Conservation (phyloP, 2,329 filamentous ascomycete species). For the Domatiomyces catenatus region DNA sequence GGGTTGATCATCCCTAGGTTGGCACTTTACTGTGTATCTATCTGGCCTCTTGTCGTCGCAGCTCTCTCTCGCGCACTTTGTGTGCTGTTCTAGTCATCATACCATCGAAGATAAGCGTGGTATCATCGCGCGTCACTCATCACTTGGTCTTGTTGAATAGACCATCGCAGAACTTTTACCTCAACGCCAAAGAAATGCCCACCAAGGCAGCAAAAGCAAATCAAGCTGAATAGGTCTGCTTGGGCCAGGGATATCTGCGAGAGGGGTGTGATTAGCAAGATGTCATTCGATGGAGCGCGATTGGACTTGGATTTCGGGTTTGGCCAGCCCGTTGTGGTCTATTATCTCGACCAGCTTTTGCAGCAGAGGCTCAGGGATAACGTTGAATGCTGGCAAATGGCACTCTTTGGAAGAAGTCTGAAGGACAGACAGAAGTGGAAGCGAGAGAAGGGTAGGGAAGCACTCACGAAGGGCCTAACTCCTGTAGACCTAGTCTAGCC, state of each 20-base stretch:
- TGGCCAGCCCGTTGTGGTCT: background rate
- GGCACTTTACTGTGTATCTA: background rate
- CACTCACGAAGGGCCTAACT: slow-evolving; percentile 82
- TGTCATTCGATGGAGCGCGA: background rate
- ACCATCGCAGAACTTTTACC: slow-evolving; percentile 6
- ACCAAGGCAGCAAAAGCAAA: background rate
- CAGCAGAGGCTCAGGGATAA: background rate
- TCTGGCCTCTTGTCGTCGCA: slow-evolving; percentile 1
- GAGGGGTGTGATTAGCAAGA: slow-evolving; percentile 2
- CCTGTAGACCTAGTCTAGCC: slow-evolving; percentile 81
- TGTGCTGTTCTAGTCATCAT: slow-evolving; percentile 8
- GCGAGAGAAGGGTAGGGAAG: slow-evolving; percentile 5
- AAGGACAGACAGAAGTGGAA: background rate
- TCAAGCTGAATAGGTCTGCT: slow-evolving; percentile 53
- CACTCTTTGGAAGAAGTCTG: background rate
- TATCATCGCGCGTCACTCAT: slow-evolving; percentile 7
- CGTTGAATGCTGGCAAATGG: background rate
- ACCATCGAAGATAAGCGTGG: slow-evolving; percentile 14
- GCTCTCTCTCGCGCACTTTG: slow-evolving; percentile 3
- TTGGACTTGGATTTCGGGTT: background rate
- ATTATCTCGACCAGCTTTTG: background rate
- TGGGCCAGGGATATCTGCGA: slow-evolving; percentile 62
- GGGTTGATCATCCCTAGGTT: background rate
- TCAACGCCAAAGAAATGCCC: background rate
- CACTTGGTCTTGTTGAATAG: slow-evolving; percentile 16